phyloP scores from a whole-genome alignment of 1,284 basidiomycete genomes.

The Ganoderma lingzhi region DNA sequence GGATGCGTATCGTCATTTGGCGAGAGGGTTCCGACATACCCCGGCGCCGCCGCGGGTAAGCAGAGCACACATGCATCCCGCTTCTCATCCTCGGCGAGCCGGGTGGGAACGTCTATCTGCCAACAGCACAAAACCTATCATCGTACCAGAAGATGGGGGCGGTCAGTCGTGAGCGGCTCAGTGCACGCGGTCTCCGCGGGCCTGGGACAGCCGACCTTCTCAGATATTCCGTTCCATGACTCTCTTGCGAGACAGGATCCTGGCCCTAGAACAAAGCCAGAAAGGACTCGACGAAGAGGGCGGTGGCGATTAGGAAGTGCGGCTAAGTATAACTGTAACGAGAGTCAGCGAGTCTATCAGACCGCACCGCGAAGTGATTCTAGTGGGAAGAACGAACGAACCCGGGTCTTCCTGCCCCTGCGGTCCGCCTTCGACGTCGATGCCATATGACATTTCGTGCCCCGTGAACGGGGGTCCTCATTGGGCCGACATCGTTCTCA shows the following conservation, averaged over 20 bases:
- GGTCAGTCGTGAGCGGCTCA: neutral
- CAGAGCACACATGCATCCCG: neutral
- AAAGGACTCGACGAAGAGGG: neutral
- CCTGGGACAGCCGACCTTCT: constrained; percentile 1
- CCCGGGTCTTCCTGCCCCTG: constrained; percentile 2
- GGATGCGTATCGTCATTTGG: neutral
- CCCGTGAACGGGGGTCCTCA: constrained; percentile 6
- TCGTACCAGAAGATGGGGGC: constrained; percentile 1
- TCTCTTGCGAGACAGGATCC: constrained; percentile 2
- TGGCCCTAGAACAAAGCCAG: neutral
- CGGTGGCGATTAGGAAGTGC: constrained; percentile 1
- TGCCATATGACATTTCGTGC: constrained; percentile 4
- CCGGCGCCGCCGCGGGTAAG: neutral
- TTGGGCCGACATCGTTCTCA: constrained; percentile 11
- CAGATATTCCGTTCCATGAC: constrained; percentile 5
- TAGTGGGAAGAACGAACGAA: constrained; percentile 1
- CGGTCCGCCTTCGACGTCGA: constrained; percentile 10
- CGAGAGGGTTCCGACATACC: neutral
- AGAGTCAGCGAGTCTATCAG: constrained; percentile 31
- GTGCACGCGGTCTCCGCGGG: constrained; percentile 8
- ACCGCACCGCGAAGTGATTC: constrained; percentile 5
- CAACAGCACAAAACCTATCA: neutral
- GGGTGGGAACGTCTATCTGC: constrained; percentile 2
- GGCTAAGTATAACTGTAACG: constrained; percentile 18
- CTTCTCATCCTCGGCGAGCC: constrained; percentile 9